Conservation (phyloP, 1,284 basidiomycete genomes). For the Ganoderma sp. region DNA sequence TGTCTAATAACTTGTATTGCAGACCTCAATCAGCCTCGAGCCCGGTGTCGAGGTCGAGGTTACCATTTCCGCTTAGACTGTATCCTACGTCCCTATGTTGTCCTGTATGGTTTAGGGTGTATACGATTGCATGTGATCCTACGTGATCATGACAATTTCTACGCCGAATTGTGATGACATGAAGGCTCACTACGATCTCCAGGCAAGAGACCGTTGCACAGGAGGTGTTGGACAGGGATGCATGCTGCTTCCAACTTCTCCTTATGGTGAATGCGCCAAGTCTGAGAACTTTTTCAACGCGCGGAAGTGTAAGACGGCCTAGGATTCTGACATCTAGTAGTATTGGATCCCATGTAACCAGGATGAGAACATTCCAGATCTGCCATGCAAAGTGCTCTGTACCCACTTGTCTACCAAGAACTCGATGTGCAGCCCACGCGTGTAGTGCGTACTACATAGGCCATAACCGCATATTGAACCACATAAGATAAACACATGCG, state of each 20-base stretch:
- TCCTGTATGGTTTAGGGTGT: conserved; percentile 30
- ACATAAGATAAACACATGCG: conserved; percentile 34
- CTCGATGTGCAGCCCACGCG: not conserved
- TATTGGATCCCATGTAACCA: not conserved
- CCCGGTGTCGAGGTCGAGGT: conserved; percentile 99
- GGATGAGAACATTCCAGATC: not conserved
- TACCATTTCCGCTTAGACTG: conserved; percentile 79
- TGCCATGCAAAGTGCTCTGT: not conserved
- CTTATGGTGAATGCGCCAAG: not conserved
- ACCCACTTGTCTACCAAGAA: conserved; percentile 19
- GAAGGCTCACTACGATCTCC: not conserved
- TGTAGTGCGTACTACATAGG: conserved; percentile 25
- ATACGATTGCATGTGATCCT: conserved; percentile 21
- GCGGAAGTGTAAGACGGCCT: not conserved
- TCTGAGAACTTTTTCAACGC: not conserved
- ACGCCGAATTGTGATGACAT: no score
- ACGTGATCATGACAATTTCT: conserved; percentile 12
- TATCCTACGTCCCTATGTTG: conserved; percentile 9
- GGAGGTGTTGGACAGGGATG: not conserved
- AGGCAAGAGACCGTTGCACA: not conserved
- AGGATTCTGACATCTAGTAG: not conserved
- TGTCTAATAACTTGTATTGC: conserved; percentile 14
- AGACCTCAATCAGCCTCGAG: conserved; percentile 99
- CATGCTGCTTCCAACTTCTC: no score
- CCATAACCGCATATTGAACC: conserved; percentile 32